These are phyloP conservation scores for Malassezia equina DNA, from an alignment of 1,284 basidiomycete species.

Conservation along the genomic window DNA sequence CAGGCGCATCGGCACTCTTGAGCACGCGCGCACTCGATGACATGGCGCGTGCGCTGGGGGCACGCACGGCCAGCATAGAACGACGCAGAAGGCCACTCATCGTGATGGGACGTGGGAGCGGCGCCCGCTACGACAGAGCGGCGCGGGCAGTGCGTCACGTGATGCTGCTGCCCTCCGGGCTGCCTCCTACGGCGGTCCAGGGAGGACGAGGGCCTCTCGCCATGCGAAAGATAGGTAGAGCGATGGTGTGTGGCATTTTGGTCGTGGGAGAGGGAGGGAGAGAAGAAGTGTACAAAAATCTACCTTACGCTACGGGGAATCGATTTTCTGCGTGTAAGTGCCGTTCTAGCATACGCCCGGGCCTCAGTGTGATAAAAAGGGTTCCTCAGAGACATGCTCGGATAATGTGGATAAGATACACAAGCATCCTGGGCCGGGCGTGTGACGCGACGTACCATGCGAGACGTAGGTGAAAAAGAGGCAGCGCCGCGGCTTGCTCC, in stretches of 20 bases:
- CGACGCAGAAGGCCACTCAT: constrained; percentile 5
- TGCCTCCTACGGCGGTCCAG: no score
- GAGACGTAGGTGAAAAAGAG: not conserved
- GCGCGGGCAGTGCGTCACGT: constrained; percentile 8
- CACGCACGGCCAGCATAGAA: not conserved
- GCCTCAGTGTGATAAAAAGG: not conserved
- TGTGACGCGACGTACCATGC: not conserved
- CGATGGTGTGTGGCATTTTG: not conserved
- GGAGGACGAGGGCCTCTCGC: no score
- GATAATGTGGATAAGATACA: constrained; percentile 22
- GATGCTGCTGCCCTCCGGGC: not conserved
- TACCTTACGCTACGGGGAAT: no score
- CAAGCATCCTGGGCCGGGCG: not conserved
- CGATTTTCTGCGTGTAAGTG: not conserved
- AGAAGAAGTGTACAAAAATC: no score
- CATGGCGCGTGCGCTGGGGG: constrained; percentile 2
- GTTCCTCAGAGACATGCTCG: constrained; percentile 6
- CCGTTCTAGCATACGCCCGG: not conserved
- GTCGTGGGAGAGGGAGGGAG: no score
- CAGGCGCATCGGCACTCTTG: constrained; percentile 2
- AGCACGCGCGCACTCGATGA: not conserved
- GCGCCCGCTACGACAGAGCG: not conserved
- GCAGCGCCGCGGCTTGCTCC: not conserved
- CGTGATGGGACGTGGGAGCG: not conserved
- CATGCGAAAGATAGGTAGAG: no score